Percentiles rank a stretch among this genome's conserved stretches.
phyloP scores from a whole-genome alignment of 1,284 basidiomycete species.

The Boletus smithii region DNA sequence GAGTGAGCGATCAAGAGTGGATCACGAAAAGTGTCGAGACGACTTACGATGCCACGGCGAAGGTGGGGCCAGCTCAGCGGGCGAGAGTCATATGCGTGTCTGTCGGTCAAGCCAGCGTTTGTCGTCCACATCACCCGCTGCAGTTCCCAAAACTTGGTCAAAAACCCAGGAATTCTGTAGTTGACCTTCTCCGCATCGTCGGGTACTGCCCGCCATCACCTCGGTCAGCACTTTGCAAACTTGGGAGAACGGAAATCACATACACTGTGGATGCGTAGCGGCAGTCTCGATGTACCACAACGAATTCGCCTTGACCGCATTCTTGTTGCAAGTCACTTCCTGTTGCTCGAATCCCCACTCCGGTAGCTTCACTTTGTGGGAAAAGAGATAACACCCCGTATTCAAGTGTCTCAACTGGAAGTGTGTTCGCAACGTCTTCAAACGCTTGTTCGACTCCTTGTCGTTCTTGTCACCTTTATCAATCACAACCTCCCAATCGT shows the following conservation, averaged over 20 bases:
- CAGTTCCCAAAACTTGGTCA: constrained; percentile 88
- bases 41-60: constrained; percentile 85
- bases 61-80: constrained; percentile 88
- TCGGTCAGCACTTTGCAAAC: not conserved
- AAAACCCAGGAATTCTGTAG: constrained; percentile 83
- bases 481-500: constrained; percentile 95
- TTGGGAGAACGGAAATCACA: constrained; percentile 34
- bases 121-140: constrained; percentile 98
- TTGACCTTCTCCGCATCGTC: constrained; percentile 78
- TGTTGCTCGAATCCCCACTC: constrained; percentile 99
- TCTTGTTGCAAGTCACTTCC: constrained; percentile 98
- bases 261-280: constrained; percentile 65
- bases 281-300: constrained; percentile 95
- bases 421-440: constrained; percentile 79
- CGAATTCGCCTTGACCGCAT: constrained; percentile 86
- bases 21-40: not conserved
- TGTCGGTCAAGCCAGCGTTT: constrained; percentile 91
- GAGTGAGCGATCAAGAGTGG: not conserved
- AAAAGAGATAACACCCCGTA: constrained; percentile 95
- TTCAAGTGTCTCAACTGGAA: constrained; percentile 86
- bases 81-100: constrained; percentile 92
- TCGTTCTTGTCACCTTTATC: constrained; percentile 67
- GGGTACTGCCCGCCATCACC: constrained; percentile 49
- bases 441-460: constrained; percentile 61
- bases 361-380: constrained; percentile 95